These are phyloP conservation scores for Pleodorina starrii DNA, from an alignment of 139 green algal species.

Conservation along the genomic window DNA sequence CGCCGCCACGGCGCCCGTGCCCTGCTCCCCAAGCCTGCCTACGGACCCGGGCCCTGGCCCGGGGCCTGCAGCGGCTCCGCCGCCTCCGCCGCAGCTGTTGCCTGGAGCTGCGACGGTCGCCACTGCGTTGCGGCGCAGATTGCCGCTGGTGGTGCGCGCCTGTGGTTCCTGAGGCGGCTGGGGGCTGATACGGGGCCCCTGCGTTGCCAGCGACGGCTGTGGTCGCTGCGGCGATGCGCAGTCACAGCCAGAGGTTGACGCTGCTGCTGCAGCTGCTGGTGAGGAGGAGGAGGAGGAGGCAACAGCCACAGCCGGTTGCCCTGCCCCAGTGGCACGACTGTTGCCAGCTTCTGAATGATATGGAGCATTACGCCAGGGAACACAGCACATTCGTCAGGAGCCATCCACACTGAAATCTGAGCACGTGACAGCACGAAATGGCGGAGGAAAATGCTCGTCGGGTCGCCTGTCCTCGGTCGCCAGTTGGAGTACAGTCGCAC, in stretches of 20 bases:
- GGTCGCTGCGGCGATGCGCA: background rate
- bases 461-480: too few species aligned
- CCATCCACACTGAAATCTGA: too few species aligned
- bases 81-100: background rate
- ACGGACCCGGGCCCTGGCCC: background rate
- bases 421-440: too few species aligned
- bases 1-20: background rate
- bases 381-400: too few species aligned
- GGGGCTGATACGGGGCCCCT: background rate
- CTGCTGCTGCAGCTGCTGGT: background rate
- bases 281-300: background rate
- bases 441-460: too few species aligned
- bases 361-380: too few species aligned
- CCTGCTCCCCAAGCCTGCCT: background rate
- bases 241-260: background rate
- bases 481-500: too few species aligned
- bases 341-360: too few species aligned
- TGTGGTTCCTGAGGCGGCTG: constrained; percentile 3
- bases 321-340: too few species aligned
- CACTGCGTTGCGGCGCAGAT: background rate
- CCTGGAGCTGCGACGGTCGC: background rate
- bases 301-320: background rate
- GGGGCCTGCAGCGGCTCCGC: background rate
- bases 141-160: background rate
- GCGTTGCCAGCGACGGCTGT: background rate